Conservation (phyloP, 176 grass and related monocot genomes). For the Ensete glaucum region DNA sequence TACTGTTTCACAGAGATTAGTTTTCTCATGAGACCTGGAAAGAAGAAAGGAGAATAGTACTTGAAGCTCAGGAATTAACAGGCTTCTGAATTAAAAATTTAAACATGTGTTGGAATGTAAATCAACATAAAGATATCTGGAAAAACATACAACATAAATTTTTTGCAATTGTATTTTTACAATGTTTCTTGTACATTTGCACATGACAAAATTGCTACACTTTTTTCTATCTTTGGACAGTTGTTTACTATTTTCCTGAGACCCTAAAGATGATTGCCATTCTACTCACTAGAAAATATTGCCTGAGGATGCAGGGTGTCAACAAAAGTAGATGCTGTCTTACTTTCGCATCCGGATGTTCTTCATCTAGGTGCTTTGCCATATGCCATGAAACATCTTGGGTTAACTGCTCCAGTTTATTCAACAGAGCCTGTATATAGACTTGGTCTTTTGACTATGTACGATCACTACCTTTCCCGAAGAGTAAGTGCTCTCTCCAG, state of each 20-base stretch:
- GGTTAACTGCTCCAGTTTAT: conserved; percentile 83
- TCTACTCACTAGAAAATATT: conserved; percentile 14
- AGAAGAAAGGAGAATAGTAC: not conserved
- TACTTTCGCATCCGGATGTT: conserved; percentile 80
- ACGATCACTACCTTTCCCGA: conserved; percentile 77
- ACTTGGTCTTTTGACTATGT: conserved; percentile 97
- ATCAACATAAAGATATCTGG: not conserved
- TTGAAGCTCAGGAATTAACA: not conserved
- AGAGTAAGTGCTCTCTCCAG: conserved; percentile 48
- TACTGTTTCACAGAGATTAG: not conserved
- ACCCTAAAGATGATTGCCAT: not conserved
- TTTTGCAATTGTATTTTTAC: not conserved
- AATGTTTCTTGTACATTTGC: not conserved
- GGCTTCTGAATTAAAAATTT: not conserved
- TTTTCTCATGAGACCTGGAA: not conserved
- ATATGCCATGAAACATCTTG: conserved; percentile 81
- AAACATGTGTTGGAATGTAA: not conserved
- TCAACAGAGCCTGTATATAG: conserved; percentile 87
- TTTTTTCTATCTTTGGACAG: not conserved
- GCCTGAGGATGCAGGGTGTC: conserved; percentile 52
- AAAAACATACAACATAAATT: not conserved
- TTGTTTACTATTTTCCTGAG: not conserved
- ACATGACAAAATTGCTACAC: not conserved
- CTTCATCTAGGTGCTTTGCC: conserved; percentile 95
- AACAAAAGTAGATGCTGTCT: conserved; percentile 64